Evolutionary conservation across 2,329 filamentous ascomycete species (phyloP), one percentile per base, ranked within the genome.

Genomic region (Botrytis cinerea): DNA sequence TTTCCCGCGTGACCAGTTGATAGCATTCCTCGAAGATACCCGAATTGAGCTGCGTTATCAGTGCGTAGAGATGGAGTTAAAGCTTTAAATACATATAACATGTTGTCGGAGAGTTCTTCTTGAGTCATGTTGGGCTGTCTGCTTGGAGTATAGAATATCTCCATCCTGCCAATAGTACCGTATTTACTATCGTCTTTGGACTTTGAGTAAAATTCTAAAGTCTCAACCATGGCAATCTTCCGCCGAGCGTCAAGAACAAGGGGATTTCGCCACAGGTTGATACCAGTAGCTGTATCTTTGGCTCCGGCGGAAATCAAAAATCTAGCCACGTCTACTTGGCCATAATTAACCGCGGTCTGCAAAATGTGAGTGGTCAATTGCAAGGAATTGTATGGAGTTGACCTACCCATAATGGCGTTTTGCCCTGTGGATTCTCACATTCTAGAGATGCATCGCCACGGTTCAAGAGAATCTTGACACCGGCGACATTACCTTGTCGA

Each of bases 401-500:
- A 28, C 38, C 20, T 70, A 70, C 68, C n/a, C 16, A 46, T 38
- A 70, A 48, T 10, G 54, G 68, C 38, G 54, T 35, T 46, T n/a
- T 16, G 10, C 68, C 68, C n/a, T 22, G 43, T n/a, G 43, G 22
- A 61, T 48, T 59, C 32, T 60, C 68, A 20, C 43, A n/a, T 10
- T 70, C 40, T 5, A 70, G 28, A 9, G 38, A 70, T 35, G 51
- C 68, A n/a, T 70, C 54, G 16, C 51, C 54, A 46, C 68, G 68
- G 40, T 48, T 28, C 32, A 70, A n/a, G 20, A 70, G 54, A 12
- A 70, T 70, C 6, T 61, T 70, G n/a, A 70, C n/a, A n/a, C 68
- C 68, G 25, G 68, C 68, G n/a, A 61, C 54, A 61, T 38, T 70
- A 12, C 57, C 57, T n/a, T 45, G 54, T 59, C 54, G 54, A 32